phyloP scores from a whole-genome alignment of 345 rosid genomes.

The Ceriops zippeliana region DNA sequence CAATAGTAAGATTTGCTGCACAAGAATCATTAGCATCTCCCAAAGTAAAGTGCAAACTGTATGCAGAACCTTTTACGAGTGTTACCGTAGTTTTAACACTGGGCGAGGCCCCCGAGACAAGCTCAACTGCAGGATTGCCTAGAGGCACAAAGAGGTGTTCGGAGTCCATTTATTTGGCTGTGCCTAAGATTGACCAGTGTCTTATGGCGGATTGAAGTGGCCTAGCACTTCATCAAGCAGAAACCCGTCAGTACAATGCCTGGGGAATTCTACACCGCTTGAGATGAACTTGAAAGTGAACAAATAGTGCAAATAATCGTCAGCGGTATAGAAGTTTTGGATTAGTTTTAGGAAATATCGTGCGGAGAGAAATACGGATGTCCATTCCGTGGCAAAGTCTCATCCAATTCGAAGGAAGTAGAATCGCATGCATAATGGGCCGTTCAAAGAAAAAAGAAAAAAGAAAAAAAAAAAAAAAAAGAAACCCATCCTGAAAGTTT shows the following conservation, averaged over 20 bases:
- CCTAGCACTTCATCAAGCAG: constrained; percentile 43
- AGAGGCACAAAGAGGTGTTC: constrained; percentile 45
- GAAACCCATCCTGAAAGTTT: constrained; percentile 47
- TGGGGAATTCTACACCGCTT: constrained; percentile 46
- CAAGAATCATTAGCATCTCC: constrained; percentile 54
- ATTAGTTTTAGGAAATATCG: constrained; percentile 35
- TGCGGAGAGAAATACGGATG: constrained; percentile 34
- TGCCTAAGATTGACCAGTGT: constrained; percentile 49
- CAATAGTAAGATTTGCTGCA: constrained; percentile 33
- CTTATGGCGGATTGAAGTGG: constrained; percentile 43
- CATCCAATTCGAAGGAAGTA: constrained; percentile 9
- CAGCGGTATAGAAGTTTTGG: constrained; percentile 46
- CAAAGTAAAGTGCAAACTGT: constrained; percentile 42
- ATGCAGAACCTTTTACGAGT: constrained; percentile 36
- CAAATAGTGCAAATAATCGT: constrained; percentile 30
- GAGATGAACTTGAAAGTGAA: constrained; percentile 42
- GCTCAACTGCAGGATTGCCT: constrained; percentile 59
- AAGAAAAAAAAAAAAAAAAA: constrained; percentile 21
- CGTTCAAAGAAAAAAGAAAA: constrained; percentile 50
- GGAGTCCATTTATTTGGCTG: constrained; percentile 53
- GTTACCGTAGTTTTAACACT: constrained; percentile 43
- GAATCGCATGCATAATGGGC: constrained; percentile 37
- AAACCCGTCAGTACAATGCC: constrained; percentile 44
- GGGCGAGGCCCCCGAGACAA: constrained; percentile 26
- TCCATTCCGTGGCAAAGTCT: constrained; percentile 37